Evolutionary conservation across 108 stramenopile genomes (phyloP).

Genomic region (Cyclotella sp.): DNA sequence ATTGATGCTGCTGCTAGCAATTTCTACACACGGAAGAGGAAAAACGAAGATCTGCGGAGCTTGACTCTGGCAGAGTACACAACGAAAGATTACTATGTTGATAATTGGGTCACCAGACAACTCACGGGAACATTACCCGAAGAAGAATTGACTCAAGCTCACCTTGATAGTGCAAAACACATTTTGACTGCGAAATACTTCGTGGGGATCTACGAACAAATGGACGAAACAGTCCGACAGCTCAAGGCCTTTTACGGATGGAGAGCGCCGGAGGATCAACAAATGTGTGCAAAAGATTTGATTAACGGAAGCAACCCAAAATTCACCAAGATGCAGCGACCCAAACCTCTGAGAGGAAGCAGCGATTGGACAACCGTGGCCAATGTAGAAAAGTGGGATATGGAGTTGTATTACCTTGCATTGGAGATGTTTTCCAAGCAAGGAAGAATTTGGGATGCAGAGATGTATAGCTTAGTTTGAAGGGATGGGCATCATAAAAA

Average conservation of each 20-base stretch:
- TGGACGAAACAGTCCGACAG: constrained; percentile 33
- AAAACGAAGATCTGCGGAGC: neutral
- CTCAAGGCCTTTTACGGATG: constrained; percentile 25
- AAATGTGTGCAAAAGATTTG: constrained; percentile 19
- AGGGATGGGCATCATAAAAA: no score
- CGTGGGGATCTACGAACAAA: constrained; percentile 23
- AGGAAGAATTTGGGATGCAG: constrained; percentile 15
- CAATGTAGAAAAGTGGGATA: constrained; percentile 26
- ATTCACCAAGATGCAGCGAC: constrained; percentile 4
- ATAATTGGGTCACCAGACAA: constrained; percentile 26
- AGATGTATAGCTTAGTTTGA: constrained; percentile 11
- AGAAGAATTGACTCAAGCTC: constrained; percentile 1
- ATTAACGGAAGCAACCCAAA: constrained; percentile 6
- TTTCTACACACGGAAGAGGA: constrained; percentile 21
- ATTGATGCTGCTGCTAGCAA: constrained; percentile 41
- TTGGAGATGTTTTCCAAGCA: constrained; percentile 30
- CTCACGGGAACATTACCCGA: constrained; percentile 17
- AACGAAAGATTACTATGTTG: constrained; percentile 10
- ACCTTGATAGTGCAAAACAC: constrained; percentile 22
- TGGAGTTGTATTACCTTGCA: constrained; percentile 33
- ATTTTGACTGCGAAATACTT: constrained; percentile 24
- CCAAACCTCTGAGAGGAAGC: constrained; percentile 12
- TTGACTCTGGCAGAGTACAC: constrained; percentile 19
- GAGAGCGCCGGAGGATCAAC: constrained; percentile 10
- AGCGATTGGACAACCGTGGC: constrained; percentile 20